phyloP scores from a whole-genome alignment of 2,329 filamentous ascomycete species.

The Bipolaris zeicola region DNA sequence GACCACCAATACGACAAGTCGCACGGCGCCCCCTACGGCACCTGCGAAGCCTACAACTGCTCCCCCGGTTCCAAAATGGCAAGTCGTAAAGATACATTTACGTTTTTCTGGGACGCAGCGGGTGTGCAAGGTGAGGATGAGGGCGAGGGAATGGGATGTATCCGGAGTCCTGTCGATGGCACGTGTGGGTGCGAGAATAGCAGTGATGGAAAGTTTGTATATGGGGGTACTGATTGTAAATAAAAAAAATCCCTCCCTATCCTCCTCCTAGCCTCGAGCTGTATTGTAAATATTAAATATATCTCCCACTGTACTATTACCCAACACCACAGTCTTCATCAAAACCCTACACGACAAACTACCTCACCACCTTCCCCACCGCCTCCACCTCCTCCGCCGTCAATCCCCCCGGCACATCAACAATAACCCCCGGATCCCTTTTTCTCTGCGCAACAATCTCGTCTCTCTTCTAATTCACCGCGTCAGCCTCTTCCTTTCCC shows the following conservation, averaged over 20 bases:
- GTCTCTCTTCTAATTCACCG: conserved; percentile 42
- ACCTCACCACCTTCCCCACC: conserved; percentile 20
- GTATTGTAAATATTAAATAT: too few species aligned
- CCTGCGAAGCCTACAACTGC: conserved; percentile 44
- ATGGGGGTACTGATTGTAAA: conserved; percentile 17
- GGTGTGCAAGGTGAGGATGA: conserved; percentile 22
- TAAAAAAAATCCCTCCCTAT: background rate
- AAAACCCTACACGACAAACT: too few species aligned
- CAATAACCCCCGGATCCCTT: conserved; percentile 53
- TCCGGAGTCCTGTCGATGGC: conserved; percentile 32
- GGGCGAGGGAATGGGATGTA: conserved; percentile 36
- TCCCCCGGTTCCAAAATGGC: conserved; percentile 23
- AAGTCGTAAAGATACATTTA: conserved; percentile 23
- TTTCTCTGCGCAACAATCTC: conserved; percentile 46
- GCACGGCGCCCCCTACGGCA: conserved; percentile 56
- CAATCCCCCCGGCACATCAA: conserved; percentile 52
- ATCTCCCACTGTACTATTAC: too few species aligned
- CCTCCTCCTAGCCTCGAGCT: too few species aligned
- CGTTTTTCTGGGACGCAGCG: conserved; percentile 31
- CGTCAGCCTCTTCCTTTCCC: conserved; percentile 1
- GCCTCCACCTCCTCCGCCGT: conserved; percentile 53
- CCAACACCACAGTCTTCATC: too few species aligned
- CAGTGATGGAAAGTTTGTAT: conserved; percentile 32
- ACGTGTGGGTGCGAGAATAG: conserved; percentile 36
- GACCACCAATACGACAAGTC: conserved; percentile 54